Evolutionary conservation across 2,329 filamentous ascomycete species (phyloP).

Genomic region (Escovopsis sp.): DNA sequence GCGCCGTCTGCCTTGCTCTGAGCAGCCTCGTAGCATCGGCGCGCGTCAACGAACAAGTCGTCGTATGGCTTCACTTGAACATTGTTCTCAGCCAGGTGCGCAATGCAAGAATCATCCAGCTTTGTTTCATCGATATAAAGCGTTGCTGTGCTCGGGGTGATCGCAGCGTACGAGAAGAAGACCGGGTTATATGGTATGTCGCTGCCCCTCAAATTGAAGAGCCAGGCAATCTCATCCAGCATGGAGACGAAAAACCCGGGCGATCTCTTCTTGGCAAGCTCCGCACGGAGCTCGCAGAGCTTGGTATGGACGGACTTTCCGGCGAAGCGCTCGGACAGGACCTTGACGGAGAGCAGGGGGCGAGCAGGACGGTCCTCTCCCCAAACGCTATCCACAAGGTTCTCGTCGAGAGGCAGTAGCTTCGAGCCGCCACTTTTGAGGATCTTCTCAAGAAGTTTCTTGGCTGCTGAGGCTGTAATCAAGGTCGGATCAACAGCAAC

Average conservation of each 20-base stretch:
- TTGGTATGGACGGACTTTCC: slow-evolving; percentile 77
- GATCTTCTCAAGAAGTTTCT: slow-evolving; percentile 72
- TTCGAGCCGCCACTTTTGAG: slow-evolving; percentile 71
- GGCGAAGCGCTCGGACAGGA: slow-evolving; percentile 57
- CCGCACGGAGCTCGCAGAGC: slow-evolving; percentile 73
- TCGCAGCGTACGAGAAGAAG: slow-evolving; percentile 89
- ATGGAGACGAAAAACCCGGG: slow-evolving; percentile 82
- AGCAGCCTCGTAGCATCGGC: slow-evolving; percentile 35
- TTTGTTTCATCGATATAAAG: slow-evolving; percentile 78
- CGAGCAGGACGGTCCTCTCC: slow-evolving; percentile 54
- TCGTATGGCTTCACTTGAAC: slow-evolving; percentile 72
- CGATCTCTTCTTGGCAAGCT: slow-evolving; percentile 79
- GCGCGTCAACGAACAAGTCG: slow-evolving; percentile 65
- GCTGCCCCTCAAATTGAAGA: slow-evolving; percentile 91
- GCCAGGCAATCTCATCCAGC: slow-evolving; percentile 93
- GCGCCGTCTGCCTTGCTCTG: slow-evolving; percentile 18
- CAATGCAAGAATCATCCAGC: slow-evolving; percentile 50
- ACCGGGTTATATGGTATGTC: slow-evolving; percentile 98
- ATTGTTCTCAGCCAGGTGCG: slow-evolving; percentile 53
- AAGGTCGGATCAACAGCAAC: slow-evolving; percentile 87
- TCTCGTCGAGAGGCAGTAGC: slow-evolving; percentile 60
- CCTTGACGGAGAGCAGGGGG: slow-evolving; percentile 61
- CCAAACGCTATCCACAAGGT: slow-evolving; percentile 90
- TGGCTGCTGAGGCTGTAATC: slow-evolving; percentile 49
- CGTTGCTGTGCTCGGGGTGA: slow-evolving; percentile 63